Base-by-base conservation (phyloP, 352 stramenopile genomes). In the Pythium utonaiense region DNA sequence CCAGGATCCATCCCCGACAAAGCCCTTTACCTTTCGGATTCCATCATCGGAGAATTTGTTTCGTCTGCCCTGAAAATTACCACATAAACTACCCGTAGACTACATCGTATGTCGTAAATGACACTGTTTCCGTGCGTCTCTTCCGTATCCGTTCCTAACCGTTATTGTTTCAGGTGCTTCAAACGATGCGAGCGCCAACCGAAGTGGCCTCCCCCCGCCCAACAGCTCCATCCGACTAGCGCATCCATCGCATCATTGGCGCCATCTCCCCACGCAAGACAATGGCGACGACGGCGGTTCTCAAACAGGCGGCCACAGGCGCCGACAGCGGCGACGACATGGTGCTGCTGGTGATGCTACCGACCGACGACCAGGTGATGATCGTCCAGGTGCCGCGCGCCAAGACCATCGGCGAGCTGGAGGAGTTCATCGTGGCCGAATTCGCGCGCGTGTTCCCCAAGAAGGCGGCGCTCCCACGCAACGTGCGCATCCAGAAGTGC, bases 401-500 rank as follows among this genome's bases (percentile, higher is more conserved):
- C 49, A 66, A 73, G 63, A 79, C 74, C 9, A 70, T 91, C 40
- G 76, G 60, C 1, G 69, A 92, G 52, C 69, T 90, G 44, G 82
- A 92, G 65, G 63, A 66, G 50, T 86, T 80, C 41, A 72, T 92
- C 36, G 69, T 77, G 17, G 75, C 71, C 50, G 78, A 92, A 61
- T 84, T 86, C 64, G 33, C 68, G 31, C 74, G 77, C 60, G 78
- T 89, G 41, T 90, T 87, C 66, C 82, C 80, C 30, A 65, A 78
- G 45, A 64, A 73, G 55, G 48, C 71, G 47, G 34, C 71, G 50
- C 69, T 89, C 45, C 68, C 62, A 54, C 65, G 67, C 14, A 67
- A 85, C 66, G 47, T 87, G 64, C 80, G 82, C 52, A 80, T 92
- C 34, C 80, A 89, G 53, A 91, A 89, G 67, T 89, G 82, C 53